phyloP scores from a whole-genome alignment of 148 eudicot genomes.

The Gaultheria prostrata region DNA sequence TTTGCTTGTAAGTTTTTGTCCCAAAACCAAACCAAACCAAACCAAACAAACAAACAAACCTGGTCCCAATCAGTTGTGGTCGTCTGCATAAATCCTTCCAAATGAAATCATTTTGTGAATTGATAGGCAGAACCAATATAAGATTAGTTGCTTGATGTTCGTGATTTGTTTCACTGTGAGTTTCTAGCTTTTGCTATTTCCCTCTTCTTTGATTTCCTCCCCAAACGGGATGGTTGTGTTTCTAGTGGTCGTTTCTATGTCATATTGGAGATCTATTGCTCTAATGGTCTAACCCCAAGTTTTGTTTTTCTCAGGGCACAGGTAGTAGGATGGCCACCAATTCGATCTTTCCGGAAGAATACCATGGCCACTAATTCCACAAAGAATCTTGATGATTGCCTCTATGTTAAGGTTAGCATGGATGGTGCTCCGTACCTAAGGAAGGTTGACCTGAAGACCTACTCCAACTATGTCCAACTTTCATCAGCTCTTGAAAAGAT shows the following conservation, averaged over 20 bases:
- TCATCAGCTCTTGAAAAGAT: conserved; percentile 58
- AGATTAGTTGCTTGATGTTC: neutral
- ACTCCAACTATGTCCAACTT: conserved; percentile 51
- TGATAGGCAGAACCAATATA: neutral
- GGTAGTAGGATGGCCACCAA: conserved; percentile 94
- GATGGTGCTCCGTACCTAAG: conserved; percentile 87
- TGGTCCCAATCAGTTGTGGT: neutral
- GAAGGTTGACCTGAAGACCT: conserved; percentile 76
- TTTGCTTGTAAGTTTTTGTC: neutral
- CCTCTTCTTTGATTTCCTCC: neutral
- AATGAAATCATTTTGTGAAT: neutral
- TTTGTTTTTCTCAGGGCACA: conserved; percentile 53
- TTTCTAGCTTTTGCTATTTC: neutral
- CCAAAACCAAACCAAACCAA: neutral
- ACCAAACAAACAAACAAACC: neutral
- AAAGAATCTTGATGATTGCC: conserved; percentile 39
- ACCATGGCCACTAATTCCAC: conserved; percentile 51
- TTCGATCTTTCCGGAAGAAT: conserved; percentile 80
- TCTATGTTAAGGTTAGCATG: conserved; percentile 63
- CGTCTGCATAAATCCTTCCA: neutral
- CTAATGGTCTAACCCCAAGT: neutral
- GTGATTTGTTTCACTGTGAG: neutral
- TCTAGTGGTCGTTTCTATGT: neutral
- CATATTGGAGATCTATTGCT: neutral
- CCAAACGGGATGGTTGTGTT: neutral